Evolutionary conservation across 345 rosid genomes (phyloP).

Genomic region (Acer negundo): DNA sequence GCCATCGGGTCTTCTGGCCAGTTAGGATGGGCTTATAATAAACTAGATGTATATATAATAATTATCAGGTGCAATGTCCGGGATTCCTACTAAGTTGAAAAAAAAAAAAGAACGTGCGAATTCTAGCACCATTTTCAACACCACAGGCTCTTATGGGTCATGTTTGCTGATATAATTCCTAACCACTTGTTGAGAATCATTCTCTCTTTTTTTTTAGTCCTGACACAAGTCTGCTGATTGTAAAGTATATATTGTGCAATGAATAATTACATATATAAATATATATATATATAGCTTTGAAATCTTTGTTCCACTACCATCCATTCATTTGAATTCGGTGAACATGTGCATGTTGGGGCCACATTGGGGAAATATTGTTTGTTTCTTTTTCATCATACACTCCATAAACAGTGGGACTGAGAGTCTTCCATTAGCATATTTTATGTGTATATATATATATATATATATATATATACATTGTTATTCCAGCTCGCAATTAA

Average conservation of each 20-base stretch:
- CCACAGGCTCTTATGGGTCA: background rate
- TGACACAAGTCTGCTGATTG: conserved; percentile 28
- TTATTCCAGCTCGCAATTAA: too few species aligned
- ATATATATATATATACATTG: too few species aligned
- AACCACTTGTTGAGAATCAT: conserved; percentile 46
- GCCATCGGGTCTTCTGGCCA: conserved; percentile 25
- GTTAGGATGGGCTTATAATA: conserved; percentile 25
- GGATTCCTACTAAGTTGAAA: too few species aligned
- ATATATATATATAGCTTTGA: background rate
- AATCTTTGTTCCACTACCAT: conserved; percentile 7
- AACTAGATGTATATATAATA: conserved; percentile 39
- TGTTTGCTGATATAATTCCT: conserved; percentile 24
- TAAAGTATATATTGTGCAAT: conserved; percentile 18
- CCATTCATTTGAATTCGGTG: background rate
- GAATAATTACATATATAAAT: background rate
- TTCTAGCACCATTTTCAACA: too few species aligned
- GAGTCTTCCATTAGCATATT: too few species aligned
- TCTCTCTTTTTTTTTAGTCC: conserved; percentile 32
- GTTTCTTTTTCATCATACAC: background rate
- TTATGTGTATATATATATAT: too few species aligned
- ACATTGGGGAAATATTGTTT: conserved; percentile 5
- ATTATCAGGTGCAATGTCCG: too few species aligned
- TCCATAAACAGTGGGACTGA: too few species aligned
- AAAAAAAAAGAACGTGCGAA: too few species aligned
- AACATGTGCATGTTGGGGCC: conserved; percentile 26